These are phyloP conservation scores for Tylopilus plumbeoviolaceoides DNA, from an alignment of 768 basidiomycete genomes.

Conservation along the genomic window DNA sequence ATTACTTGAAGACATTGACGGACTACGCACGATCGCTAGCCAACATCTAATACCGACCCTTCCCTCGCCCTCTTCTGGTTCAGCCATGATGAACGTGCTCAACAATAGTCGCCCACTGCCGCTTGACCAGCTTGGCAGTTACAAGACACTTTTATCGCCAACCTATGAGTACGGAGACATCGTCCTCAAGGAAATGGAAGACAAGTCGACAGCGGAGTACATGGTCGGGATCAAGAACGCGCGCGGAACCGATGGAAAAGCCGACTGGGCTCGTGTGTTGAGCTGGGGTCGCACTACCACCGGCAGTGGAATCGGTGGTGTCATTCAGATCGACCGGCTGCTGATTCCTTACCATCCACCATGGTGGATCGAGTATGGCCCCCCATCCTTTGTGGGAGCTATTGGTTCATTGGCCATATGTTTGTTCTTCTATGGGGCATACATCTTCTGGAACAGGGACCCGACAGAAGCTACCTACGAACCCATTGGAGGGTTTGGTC, in stretches of 20 bases:
- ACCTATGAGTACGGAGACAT: constrained; percentile 74
- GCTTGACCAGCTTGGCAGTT: constrained; percentile 67
- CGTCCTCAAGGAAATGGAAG: constrained; percentile 58
- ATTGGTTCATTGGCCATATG: constrained; percentile 60
- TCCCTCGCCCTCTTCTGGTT: constrained; percentile 19
- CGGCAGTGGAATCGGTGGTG: constrained; percentile 74
- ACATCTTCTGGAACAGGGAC: constrained; percentile 67
- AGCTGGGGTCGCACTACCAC: constrained; percentile 77
- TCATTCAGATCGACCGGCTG: constrained; percentile 81
- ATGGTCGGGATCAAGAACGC: constrained; percentile 74
- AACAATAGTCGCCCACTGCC: constrained; percentile 72
- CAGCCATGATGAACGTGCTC: constrained; percentile 31
- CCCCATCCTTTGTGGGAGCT: constrained; percentile 57
- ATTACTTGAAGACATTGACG: constrained; percentile 54
- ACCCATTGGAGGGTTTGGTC: constrained; percentile 76
- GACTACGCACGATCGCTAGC: constrained; percentile 56
- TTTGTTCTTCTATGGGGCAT: constrained; percentile 69
- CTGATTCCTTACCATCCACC: constrained; percentile 82
- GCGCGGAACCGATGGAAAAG: constrained; percentile 56
- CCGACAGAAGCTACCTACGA: constrained; percentile 87
- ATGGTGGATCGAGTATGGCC: constrained; percentile 79
- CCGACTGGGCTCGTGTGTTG: constrained; percentile 62
- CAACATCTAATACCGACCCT: constrained; percentile 71
- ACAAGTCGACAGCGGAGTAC: constrained; percentile 41
- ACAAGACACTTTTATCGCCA: constrained; percentile 71